A percentile compares a stretch with the other conserved stretches of the same genome.
These are phyloP conservation scores for Cryptosporidium ubiquitum DNA, from an alignment of 169 alveolate species.

Conservation along the genomic window DNA sequence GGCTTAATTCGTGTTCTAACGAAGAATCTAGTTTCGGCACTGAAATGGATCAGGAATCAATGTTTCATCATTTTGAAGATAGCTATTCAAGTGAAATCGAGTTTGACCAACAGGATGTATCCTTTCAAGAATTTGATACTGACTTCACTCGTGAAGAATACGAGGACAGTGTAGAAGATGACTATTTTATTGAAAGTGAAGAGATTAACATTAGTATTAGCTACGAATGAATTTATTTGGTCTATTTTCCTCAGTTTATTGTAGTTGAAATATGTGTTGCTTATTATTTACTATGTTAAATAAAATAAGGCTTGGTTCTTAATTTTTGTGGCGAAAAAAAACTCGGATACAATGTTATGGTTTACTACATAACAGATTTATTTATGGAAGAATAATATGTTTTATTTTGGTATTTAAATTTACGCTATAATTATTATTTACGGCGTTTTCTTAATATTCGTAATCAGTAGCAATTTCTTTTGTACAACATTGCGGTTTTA, in stretches of 20 bases:
- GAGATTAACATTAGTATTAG: slow-evolving; percentile 14
- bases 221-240: background rate
- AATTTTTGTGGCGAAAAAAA: background rate
- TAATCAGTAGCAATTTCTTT: background rate
- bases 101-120: background rate
- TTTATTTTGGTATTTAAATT: too few species aligned
- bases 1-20: slow-evolving; percentile 43
- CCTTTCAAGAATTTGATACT: background rate
- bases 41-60: slow-evolving; percentile 18
- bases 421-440: background rate
- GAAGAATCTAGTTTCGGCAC: slow-evolving; percentile 4
- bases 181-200: slow-evolving; percentile 25
- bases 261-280: background rate
- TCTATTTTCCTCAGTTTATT: background rate
- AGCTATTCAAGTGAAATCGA: background rate
- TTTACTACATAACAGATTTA: background rate
- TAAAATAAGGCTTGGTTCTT: background rate
- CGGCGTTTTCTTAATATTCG: too few species aligned
- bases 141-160: slow-evolving; percentile 20
- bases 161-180: background rate
- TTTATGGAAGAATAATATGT: background rate
- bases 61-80: slow-evolving; percentile 20
- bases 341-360: background rate
- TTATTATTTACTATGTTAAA: background rate
- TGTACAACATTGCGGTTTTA: background rate